phyloP scores from a whole-genome alignment of 768 basidiomycete species.

The Russula dissimulans region DNA sequence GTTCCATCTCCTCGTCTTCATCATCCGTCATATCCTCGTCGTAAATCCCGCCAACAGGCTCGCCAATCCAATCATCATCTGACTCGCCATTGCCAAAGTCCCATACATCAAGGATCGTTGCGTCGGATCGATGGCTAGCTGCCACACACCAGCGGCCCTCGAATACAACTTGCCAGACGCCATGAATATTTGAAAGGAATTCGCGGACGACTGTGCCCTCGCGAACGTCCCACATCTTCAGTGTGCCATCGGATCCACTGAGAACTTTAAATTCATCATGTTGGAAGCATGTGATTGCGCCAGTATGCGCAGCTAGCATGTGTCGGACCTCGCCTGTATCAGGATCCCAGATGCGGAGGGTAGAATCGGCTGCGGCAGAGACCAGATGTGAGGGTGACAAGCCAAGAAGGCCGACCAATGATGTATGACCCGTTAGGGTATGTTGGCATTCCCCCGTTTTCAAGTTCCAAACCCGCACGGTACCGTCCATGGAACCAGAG shows the following conservation, averaged over 20 bases:
- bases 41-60: conserved; percentile 65
- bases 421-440: conserved; percentile 83
- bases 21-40: conserved; percentile 57
- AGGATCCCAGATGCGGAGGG: conserved; percentile 91
- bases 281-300: conserved; percentile 99
- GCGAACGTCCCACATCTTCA: conserved; percentile 96
- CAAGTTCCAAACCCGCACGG: conserved; percentile 91
- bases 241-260: conserved; percentile 88
- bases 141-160: conserved; percentile 92
- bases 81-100: conserved; percentile 64
- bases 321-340: conserved; percentile 71
- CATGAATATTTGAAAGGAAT: conserved; percentile 81
- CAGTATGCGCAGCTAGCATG: conserved; percentile 82
- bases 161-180: conserved; percentile 97
- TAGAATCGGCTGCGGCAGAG: conserved; percentile 94
- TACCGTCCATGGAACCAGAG: conserved; percentile 97
- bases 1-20: conserved; percentile 41
- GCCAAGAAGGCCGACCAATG: conserved; percentile 88
- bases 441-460: conserved; percentile 72
- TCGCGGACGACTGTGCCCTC: conserved; percentile 84
- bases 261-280: conserved; percentile 97
- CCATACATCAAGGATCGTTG: conserved; percentile 82
- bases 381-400: conserved; percentile 86
- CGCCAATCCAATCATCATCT: conserved; percentile 77
- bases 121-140: conserved; percentile 73